Evolutionary conservation across 2,329 filamentous ascomycete species (phyloP).

Genomic region (Aspergillus ochraceus): DNA sequence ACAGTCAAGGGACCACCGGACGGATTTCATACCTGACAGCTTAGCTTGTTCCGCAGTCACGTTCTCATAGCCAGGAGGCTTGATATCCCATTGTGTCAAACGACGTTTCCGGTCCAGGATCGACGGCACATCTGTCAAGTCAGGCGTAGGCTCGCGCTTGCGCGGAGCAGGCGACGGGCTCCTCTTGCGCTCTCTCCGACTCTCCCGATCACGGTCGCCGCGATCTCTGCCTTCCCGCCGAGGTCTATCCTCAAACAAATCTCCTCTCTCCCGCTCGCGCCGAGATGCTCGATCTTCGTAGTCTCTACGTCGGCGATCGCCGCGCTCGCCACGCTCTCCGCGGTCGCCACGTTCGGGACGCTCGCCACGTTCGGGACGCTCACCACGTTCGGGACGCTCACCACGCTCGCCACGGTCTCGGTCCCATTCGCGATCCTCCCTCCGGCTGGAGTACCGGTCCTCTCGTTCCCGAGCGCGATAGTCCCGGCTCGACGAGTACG

Average conservation of each 20-base stretch:
- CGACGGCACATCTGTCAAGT: constrained; percentile 81
- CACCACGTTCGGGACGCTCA: constrained; percentile 28
- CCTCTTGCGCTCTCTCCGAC: constrained; percentile 60
- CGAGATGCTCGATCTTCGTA: constrained; percentile 60
- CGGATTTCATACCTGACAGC: constrained; percentile 62
- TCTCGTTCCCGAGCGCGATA: constrained; percentile 93
- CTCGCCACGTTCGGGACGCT: constrained; percentile 67
- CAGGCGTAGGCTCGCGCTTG: constrained; percentile 93
- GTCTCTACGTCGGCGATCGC: constrained; percentile 58
- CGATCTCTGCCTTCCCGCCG: constrained; percentile 44
- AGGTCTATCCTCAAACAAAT: constrained; percentile 64
- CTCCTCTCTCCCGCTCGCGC: constrained; percentile 55
- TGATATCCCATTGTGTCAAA: constrained; percentile 99
- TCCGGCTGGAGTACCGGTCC: constrained; percentile 77
- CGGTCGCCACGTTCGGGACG: constrained; percentile 41
- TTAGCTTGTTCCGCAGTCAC: constrained; percentile 98
- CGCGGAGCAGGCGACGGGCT: constrained; percentile 74
- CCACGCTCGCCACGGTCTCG: constrained; percentile 67
- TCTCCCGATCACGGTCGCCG: constrained; percentile 43
- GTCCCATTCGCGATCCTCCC: constrained; percentile 75
- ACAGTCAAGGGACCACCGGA: not conserved
- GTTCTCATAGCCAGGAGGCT: constrained; percentile 95
- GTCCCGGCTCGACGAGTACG: constrained; percentile 89
- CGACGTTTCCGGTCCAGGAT: constrained; percentile 85
- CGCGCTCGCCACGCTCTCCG: constrained; percentile 51